Base-by-base conservation (phyloP, 2,329 filamentous ascomycete genomes). In the Graphilbum sp. region DNA sequence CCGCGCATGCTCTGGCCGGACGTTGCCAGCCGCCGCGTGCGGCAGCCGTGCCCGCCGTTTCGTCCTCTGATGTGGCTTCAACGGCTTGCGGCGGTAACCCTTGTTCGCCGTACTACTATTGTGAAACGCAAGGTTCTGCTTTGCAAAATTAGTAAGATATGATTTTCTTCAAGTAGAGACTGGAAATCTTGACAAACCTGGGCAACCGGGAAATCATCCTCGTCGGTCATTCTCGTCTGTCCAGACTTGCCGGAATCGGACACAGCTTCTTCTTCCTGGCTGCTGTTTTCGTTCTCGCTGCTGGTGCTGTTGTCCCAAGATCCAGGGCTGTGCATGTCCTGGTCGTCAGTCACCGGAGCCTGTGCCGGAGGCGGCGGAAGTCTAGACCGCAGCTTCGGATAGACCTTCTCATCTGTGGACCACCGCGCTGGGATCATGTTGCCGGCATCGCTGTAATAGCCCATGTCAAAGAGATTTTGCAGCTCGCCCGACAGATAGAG, bases 401-500 rank as follows among this genome's bases (percentile, higher is more conserved):
- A 75, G 2, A 63, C 52, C 44, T 69, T 72, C 21, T 64, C 65
- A 16, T 76, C 68, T 15, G 75, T 68, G 3, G 59, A 60, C 70
- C 77, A 87, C 1, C 81, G 83, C 4, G 73, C 77, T 0, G 82
- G 79, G 11, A 92, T 63, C 17, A 66, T 57, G 19, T 75, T 69
- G 18, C 67, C 67, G 2, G 59, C 56, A 38, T 69, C 68, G 18
- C 60, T 55, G 43, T 79, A 74, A 50, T 81, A 80, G 52, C 75
- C 75, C 46, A 94, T 59, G 13, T 81, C 73, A 52, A 96, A 96
- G 15, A 95, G 60, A 41, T 74, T 77, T 50, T 76, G 79, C 30
- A 82, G 63, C 17, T 64, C 58, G 2, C 70, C 60, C 1, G 72
- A 68, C 19, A 96, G 69, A 44, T 72, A 76, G 39, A 55, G 62